Evolutionary conservation across 1,139 yeast genomes (phyloP).

Genomic region (Petasospora rhodanensis): DNA sequence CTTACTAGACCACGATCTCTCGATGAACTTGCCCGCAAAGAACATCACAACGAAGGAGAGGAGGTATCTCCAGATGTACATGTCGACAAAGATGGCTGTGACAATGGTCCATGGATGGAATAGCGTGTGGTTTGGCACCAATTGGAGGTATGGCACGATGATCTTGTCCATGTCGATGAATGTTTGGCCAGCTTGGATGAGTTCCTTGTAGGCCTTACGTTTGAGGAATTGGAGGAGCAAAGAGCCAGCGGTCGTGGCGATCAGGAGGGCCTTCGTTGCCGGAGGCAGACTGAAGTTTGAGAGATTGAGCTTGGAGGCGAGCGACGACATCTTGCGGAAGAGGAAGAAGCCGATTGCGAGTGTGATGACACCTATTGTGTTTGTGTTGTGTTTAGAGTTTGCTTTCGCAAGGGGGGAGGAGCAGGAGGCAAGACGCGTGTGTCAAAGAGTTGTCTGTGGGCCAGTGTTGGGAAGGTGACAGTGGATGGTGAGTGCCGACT

Average conservation of each 20-base stretch:
- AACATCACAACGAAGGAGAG: constrained; percentile 47
- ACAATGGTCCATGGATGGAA: constrained; percentile 74
- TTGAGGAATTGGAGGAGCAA: constrained; percentile 31
- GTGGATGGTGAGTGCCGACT: too few species aligned
- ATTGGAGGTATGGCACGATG: constrained; percentile 58
- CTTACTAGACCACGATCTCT: constrained; percentile 51
- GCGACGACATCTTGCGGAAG: constrained; percentile 22
- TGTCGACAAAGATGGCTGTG: constrained; percentile 70
- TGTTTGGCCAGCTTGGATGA: constrained; percentile 17
- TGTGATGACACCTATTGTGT: constrained; percentile 16
- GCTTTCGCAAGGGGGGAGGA: too few species aligned
- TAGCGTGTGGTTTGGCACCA: constrained; percentile 61
- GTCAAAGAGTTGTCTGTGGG: too few species aligned
- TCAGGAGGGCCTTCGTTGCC: constrained; percentile 34
- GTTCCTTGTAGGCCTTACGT: constrained; percentile 23
- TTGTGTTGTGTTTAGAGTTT: too few species aligned
- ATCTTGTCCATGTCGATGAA: constrained; percentile 35
- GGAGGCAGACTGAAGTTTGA: constrained; percentile 33
- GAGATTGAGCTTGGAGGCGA: constrained; percentile 16
- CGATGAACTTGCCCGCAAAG: constrained; percentile 50
- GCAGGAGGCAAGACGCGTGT: too few species aligned
- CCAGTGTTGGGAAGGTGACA: not conserved
- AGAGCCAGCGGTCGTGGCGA: constrained; percentile 30
- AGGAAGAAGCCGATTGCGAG: constrained; percentile 19
- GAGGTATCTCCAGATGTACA: constrained; percentile 45